phyloP scores from a whole-genome alignment of 257 asterid genomes.

The Forsythia viridissima region DNA sequence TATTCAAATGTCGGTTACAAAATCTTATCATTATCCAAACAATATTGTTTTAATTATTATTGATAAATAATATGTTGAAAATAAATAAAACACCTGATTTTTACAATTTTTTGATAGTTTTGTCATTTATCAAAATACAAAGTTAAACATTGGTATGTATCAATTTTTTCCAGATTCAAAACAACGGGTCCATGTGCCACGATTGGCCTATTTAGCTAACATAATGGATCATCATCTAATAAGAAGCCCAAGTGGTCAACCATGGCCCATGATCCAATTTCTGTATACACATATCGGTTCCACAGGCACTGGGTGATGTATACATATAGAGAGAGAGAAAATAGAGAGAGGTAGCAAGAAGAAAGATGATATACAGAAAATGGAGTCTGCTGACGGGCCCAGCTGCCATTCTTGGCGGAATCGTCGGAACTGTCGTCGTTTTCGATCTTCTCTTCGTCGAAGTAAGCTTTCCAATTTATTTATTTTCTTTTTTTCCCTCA shows the following conservation, averaged over 20 bases:
- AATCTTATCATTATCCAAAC: too few species aligned
- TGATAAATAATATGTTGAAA: too few species aligned
- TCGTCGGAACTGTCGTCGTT: constrained; percentile 64
- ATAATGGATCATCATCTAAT: neutral
- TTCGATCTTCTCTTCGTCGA: constrained; percentile 62
- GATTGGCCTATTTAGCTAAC: too few species aligned
- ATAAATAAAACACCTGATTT: too few species aligned
- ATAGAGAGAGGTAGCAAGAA: neutral
- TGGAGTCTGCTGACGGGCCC: constrained; percentile 88
- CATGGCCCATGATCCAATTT: constrained; percentile 14
- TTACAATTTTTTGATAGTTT: too few species aligned
- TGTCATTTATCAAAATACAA: too few species aligned
- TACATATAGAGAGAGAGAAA: neutral
- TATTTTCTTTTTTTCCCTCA: neutral
- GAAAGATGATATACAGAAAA: constrained; percentile 69
- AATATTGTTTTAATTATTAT: too few species aligned
- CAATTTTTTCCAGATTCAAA: too few species aligned
- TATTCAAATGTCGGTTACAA: too few species aligned
- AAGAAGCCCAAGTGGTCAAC: constrained; percentile 18
- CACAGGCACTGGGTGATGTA: neutral
- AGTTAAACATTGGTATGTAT: too few species aligned
- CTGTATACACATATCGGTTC: neutral
- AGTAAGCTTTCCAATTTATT: constrained; percentile 26
- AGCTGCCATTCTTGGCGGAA: constrained; percentile 50
- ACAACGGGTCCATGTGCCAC: too few species aligned